A percentile compares a stretch with the other conserved stretches of the same genome.
These are phyloP conservation scores for Thielaviopsis cerberus DNA, from an alignment of 2,329 filamentous ascomycete species.

Conservation along the genomic window DNA sequence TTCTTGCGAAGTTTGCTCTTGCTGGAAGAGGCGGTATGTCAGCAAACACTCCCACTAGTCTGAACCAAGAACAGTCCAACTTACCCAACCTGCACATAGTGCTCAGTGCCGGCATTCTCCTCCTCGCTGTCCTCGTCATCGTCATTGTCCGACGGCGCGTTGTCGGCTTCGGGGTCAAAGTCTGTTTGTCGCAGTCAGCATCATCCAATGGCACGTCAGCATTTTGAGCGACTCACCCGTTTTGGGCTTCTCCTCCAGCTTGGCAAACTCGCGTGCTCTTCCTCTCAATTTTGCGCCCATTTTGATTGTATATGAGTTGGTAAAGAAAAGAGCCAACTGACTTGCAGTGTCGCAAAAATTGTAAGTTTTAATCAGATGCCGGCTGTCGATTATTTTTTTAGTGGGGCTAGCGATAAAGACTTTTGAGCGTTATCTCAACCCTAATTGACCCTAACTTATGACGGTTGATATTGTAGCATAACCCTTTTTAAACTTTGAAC, in stretches of 20 bases:
- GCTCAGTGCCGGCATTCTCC: slow-evolving; percentile 53
- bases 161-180: slow-evolving; percentile 59
- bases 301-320: neutral
- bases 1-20: slow-evolving; percentile 71
- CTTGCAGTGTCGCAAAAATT: slow-evolving; percentile 10
- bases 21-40: slow-evolving; percentile 21
- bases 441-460: slow-evolving; percentile 8
- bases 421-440: slow-evolving; percentile 11
- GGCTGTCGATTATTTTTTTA: slow-evolving; percentile 10
- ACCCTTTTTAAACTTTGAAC: no score
- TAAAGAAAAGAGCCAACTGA: no score
- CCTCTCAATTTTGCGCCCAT: slow-evolving; percentile 9
- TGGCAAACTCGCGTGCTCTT: slow-evolving; percentile 9
- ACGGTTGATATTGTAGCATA: no score
- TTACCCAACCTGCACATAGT: slow-evolving; percentile 63
- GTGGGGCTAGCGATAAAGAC: slow-evolving; percentile 10
- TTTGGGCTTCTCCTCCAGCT: slow-evolving; percentile 9
- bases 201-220: no score
- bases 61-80: slow-evolving; percentile 11
- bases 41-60: neutral
- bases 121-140: slow-evolving; percentile 32
- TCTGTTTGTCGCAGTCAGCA: slow-evolving; percentile 31
- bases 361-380: neutral
- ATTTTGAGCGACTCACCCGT: slow-evolving; percentile 5
- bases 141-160: slow-evolving; percentile 34